Percentiles rank a stretch among this genome's conserved stretches.
phyloP scores from a whole-genome alignment of 1,284 basidiomycete species.

The Cryptococcus sp. region DNA sequence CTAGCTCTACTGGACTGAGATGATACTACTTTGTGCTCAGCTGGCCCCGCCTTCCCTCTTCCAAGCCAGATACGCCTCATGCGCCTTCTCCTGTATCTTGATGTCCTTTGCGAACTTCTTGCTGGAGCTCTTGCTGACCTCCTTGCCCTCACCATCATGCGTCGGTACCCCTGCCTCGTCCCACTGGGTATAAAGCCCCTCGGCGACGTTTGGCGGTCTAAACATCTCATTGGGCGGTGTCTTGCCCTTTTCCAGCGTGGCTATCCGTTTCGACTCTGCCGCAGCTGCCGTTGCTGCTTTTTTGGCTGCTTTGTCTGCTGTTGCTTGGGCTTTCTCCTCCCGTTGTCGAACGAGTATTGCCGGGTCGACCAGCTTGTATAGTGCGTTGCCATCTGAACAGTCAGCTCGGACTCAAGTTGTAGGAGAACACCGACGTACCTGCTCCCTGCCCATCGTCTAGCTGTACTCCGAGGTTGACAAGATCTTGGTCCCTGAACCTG shows the following conservation, averaged over 20 bases:
- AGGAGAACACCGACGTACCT: slow-evolving; percentile 53
- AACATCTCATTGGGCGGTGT: slow-evolving; percentile 73
- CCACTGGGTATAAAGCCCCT: slow-evolving; percentile 69
- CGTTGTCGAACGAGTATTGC: slow-evolving; percentile 74
- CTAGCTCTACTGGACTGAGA: too few relatives aligned
- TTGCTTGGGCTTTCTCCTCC: slow-evolving; percentile 78
- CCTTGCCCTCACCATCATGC: slow-evolving; percentile 74
- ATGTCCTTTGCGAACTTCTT: slow-evolving; percentile 81
- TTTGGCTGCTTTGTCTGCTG: slow-evolving; percentile 71
- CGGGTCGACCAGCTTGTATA: slow-evolving; percentile 87
- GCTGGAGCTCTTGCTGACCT: slow-evolving; percentile 70
- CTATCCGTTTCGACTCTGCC: slow-evolving; percentile 65
- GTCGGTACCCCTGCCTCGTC: slow-evolving; percentile 79
- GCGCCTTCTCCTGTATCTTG: slow-evolving; percentile 68
- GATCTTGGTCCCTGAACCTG: slow-evolving; percentile 79
- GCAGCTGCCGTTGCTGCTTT: slow-evolving; percentile 69
- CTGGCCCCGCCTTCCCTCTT: too few relatives aligned
- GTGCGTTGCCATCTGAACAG: slow-evolving; percentile 78
- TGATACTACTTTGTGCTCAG: too few relatives aligned
- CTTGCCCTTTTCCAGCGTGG: slow-evolving; percentile 79
- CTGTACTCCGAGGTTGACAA: slow-evolving; percentile 88
- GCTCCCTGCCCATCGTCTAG: slow-evolving; percentile 82
- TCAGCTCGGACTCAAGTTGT: background rate
- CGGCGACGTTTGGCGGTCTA: slow-evolving; percentile 68
- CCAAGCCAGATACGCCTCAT: slow-evolving; percentile 57